Evolutionary conservation across 768 basidiomycete genomes (phyloP).

Genomic region (Austroboletus festivus): DNA sequence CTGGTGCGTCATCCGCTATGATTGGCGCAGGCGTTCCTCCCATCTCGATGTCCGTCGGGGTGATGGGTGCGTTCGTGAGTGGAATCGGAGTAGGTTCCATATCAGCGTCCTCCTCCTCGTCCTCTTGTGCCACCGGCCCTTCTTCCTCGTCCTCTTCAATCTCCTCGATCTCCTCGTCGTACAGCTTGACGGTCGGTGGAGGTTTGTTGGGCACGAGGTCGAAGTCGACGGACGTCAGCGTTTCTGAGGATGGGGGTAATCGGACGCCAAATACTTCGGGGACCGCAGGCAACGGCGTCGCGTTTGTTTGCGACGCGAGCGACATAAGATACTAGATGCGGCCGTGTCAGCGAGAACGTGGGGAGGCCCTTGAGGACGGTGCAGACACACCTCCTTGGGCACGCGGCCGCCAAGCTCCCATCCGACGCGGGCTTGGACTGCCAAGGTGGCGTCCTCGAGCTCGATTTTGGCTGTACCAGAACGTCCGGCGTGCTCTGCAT

Average conservation of each 20-base stretch:
- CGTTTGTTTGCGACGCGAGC: constrained; percentile 80
- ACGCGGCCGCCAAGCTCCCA: constrained; percentile 91
- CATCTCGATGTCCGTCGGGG: constrained; percentile 67
- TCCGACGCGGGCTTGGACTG: constrained; percentile 84
- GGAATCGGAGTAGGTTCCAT: constrained; percentile 67
- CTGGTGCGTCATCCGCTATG: constrained; percentile 38
- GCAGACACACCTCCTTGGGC: constrained; percentile 71
- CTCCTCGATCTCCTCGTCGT: constrained; percentile 81
- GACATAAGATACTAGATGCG: constrained; percentile 64
- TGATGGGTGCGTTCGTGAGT: constrained; percentile 30
- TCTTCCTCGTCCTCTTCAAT: constrained; percentile 49
- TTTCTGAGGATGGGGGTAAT: constrained; percentile 64
- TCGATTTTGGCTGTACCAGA: constrained; percentile 64
- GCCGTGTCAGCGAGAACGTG: background rate
- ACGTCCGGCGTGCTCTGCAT: constrained; percentile 82
- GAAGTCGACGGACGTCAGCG: constrained; percentile 79
- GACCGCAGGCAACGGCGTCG: constrained; percentile 75
- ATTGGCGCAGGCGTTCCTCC: constrained; percentile 32
- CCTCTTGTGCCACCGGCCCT: constrained; percentile 42
- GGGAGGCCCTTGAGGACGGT: background rate
- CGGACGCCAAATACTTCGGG: constrained; percentile 87
- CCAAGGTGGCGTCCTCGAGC: constrained; percentile 76
- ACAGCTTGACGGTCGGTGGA: constrained; percentile 70
- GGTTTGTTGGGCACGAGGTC: constrained; percentile 84
- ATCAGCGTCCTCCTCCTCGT: constrained; percentile 55